Evolutionary conservation across 352 stramenopile genomes (phyloP).

Genomic region (Aphanomyces invadans): DNA sequence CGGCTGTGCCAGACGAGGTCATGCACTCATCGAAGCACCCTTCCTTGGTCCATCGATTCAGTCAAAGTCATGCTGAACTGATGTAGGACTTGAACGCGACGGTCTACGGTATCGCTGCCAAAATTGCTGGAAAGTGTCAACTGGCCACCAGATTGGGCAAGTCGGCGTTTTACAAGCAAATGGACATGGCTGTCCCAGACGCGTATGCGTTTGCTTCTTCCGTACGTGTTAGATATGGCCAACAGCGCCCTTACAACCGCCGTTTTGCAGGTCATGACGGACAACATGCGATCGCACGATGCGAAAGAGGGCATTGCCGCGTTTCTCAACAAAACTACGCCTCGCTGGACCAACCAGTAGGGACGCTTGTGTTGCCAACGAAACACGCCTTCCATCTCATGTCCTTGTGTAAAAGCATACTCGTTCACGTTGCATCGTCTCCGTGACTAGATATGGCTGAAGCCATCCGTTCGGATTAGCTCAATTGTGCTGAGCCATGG

Average conservation of each 20-base stretch:
- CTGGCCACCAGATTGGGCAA: slow-evolving; percentile 26
- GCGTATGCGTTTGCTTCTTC: slow-evolving; percentile 25
- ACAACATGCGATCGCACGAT: slow-evolving; percentile 27
- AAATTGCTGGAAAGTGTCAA: slow-evolving; percentile 24
- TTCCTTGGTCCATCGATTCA: no score
- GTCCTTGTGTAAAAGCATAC: no score
- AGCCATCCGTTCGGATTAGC: no score
- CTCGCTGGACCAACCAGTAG: slow-evolving; percentile 23
- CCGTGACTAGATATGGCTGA: no score
- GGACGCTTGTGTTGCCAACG: no score
- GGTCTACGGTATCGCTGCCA: not conserved
- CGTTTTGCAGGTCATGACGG: slow-evolving; percentile 26
- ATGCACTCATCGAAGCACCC: no score
- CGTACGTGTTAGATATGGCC: slow-evolving; percentile 9
- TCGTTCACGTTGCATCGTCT: no score
- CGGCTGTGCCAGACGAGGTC: slow-evolving; percentile 25
- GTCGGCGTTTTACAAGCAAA: slow-evolving; percentile 24
- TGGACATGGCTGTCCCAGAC: slow-evolving; percentile 15
- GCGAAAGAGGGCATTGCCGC: slow-evolving; percentile 26
- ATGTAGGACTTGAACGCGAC: slow-evolving; percentile 15
- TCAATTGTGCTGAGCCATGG: no score
- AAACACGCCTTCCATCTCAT: no score
- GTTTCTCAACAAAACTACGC: slow-evolving; percentile 25
- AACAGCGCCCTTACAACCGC: no score
- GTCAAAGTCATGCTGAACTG: not conserved